Evolutionary conservation across 2,329 filamentous ascomycete genomes (phyloP).

Genomic region (Phaeosphaeriaceae sp.): DNA sequence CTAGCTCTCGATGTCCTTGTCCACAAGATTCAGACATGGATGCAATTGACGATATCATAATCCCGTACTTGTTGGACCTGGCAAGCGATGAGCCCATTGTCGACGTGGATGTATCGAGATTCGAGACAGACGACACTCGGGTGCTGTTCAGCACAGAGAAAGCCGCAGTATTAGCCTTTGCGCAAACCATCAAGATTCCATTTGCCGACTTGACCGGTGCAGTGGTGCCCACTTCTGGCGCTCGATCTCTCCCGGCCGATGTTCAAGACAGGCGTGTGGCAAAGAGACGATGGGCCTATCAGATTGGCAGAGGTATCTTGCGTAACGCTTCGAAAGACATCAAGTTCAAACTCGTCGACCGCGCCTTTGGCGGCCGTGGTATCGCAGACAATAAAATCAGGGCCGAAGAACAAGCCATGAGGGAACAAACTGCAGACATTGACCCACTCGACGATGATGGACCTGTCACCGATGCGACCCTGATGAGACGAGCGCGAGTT

Average conservation of each 20-base stretch:
- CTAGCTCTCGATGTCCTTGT: constrained; percentile 60
- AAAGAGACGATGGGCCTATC: constrained; percentile 64
- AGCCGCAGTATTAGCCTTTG: constrained; percentile 64
- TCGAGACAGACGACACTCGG: constrained; percentile 62
- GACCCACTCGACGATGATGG: constrained; percentile 56
- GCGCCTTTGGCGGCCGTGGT: constrained; percentile 67
- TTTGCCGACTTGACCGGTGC: constrained; percentile 58
- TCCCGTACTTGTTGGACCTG: constrained; percentile 65
- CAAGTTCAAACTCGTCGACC: constrained; percentile 64
- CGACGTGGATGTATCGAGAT: constrained; percentile 65
- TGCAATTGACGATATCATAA: constrained; percentile 63
- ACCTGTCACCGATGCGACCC: constrained; percentile 44
- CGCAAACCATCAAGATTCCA: constrained; percentile 59
- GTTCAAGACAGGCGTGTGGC: constrained; percentile 55
- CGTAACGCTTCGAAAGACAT: constrained; percentile 64
- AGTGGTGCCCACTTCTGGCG: constrained; percentile 35
- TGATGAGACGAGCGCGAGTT: constrained; percentile 20
- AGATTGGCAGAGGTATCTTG: constrained; percentile 65
- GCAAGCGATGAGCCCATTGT: constrained; percentile 60
- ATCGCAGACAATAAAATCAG: constrained; percentile 49
- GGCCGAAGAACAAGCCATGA: constrained; percentile 51
- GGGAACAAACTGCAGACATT: constrained; percentile 55
- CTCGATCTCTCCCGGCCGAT: constrained; percentile 24
- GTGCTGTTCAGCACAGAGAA: constrained; percentile 61
- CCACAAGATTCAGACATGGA: constrained; percentile 57